A percentile compares a stretch with the other conserved stretches of the same genome.
These are phyloP conservation scores for Trichomonas tenax DNA, from an alignment of 208 protist species.

Conservation along the genomic window DNA sequence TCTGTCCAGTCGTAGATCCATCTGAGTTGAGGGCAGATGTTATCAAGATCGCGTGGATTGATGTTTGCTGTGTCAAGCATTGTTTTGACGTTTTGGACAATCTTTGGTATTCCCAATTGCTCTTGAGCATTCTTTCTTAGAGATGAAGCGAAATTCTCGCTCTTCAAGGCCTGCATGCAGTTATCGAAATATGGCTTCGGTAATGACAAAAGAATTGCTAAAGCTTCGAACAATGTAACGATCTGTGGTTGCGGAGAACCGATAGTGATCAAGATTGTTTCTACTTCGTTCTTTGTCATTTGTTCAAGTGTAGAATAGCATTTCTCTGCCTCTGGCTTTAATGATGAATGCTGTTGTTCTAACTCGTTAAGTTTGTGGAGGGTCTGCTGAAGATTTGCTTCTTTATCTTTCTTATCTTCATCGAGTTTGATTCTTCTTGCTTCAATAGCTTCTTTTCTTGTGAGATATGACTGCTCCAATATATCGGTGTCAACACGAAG, in stretches of 20 bases:
- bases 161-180: not conserved
- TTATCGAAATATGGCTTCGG: not conserved
- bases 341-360: not conserved
- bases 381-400: not conserved
- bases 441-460: slow-evolving; percentile 18
- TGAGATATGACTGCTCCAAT: not conserved
- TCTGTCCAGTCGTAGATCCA: not conserved
- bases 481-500: not conserved
- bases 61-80: not conserved
- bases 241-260: not conserved
- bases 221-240: not conserved
- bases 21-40: not conserved
- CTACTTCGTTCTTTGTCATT: not conserved
- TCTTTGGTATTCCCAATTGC: not conserved
- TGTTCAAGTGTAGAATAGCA: not conserved
- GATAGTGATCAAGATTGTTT: not conserved
- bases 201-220: not conserved
- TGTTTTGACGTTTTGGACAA: not conserved
- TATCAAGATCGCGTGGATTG: not conserved
- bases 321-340: not conserved
- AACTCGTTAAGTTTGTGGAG: not conserved
- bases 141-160: not conserved
- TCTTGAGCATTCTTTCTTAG: not conserved
- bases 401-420: not conserved
- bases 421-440: not conserved